Evolutionary conservation across 1,284 basidiomycete genomes (phyloP), one percentile per base, ranked within the genome.

Genomic region (Trichosporon sp.): DNA sequence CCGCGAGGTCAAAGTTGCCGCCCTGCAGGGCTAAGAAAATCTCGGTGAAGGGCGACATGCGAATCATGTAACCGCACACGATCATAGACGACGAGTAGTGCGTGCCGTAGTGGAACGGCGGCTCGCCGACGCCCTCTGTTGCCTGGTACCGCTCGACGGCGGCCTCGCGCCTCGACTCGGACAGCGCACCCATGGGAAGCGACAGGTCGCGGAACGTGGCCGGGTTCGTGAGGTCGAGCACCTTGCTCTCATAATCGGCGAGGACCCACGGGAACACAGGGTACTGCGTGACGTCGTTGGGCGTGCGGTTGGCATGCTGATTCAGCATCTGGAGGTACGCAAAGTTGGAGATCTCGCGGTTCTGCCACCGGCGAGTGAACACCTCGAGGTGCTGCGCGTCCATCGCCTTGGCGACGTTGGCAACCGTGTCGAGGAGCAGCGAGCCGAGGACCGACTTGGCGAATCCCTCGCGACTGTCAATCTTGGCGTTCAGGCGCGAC

Each of bases 41-140:
- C 78, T 91, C 90, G 21, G 93, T 95, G 81, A 91, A 97, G 0
- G 96, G 96, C 10, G 92, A 90, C 76, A 96, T 85, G 11, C 96
- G 89, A 73, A 98, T 96, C 78, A 98, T 85, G 85, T 92, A 98
- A 76, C 96, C 94, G 84, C 94, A 96, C 40, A 96, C 93, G 71
- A 95, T 97, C 91, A 97, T 96, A 0, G 94, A 96, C 4, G 94
- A 96, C 77, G 92, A 94, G 80, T 96, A 98, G 80, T 98, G 96
- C 0, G 96, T 98, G 65, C 85, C 93, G 75, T 94, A 95, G 79
- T 97, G 93, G 85, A 96, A 96, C 0, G 94, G 93, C 65, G 88
- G 87, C 84, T 96, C 94, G 3, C 85, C 91, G 0, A 96, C 91
- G 68, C 93, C 91, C 78, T 91, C 86, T 14, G 94, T 86, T 74